A percentile compares a stretch with the other conserved stretches of the same genome.
Conservation (phyloP, 2,329 filamentous ascomycete species). For the Gremmenia infestans region DNA sequence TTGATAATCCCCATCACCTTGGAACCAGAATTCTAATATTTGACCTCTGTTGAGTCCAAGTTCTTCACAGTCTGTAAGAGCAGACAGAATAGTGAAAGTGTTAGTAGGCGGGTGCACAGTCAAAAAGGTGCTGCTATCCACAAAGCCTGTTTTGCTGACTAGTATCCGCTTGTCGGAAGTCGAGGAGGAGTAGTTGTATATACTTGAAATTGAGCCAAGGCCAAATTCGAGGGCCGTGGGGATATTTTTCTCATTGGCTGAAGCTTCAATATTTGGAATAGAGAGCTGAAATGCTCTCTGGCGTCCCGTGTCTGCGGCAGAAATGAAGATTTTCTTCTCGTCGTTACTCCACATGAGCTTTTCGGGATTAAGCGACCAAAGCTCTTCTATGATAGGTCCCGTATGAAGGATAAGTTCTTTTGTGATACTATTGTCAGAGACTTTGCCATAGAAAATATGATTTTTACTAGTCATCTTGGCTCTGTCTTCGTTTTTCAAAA, state of each 20-base stretch:
- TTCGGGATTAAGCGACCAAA: not conserved
- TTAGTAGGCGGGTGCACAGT: not conserved
- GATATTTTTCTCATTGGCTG: not conserved
- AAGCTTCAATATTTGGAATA: not conserved
- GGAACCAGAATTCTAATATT: constrained; percentile 34
- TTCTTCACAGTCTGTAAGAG: not conserved
- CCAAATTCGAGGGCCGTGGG: not conserved
- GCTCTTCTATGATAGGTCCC: not conserved
- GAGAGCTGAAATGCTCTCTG: not conserved
- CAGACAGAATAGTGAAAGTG: not conserved
- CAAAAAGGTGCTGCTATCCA: not conserved
- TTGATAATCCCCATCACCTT: constrained; percentile 53
- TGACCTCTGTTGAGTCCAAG: not conserved
- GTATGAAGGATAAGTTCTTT: not conserved
- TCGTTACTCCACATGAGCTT: not conserved
- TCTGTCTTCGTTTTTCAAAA: not conserved
- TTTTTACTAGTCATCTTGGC: constrained; percentile 16
- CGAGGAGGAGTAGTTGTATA: not conserved
- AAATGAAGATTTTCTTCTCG: not conserved
- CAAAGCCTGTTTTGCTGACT: not conserved
- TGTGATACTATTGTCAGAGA: not conserved
- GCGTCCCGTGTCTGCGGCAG: not conserved
- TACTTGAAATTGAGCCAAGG: not conserved
- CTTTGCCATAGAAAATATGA: constrained; percentile 61
- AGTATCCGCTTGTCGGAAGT: not conserved